phyloP scores from a whole-genome alignment of 2,329 filamentous ascomycete genomes.

The Chaetothyriales sp. region DNA sequence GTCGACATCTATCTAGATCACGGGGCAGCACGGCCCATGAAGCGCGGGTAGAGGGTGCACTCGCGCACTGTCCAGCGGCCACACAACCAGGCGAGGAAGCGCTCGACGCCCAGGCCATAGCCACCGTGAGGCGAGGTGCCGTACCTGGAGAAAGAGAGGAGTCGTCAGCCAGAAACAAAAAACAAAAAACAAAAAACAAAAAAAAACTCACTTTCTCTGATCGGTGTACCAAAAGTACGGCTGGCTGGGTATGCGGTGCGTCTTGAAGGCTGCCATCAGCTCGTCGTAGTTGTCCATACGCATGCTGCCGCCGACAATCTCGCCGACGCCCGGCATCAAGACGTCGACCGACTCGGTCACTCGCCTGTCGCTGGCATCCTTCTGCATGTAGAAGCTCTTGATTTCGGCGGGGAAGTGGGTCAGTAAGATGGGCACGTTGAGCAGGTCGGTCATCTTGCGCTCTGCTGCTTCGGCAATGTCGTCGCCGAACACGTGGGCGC shows the following conservation, averaged over 20 bases:
- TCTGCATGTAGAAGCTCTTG: slow-evolving; percentile 99
- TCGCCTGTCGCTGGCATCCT: slow-evolving; percentile 60
- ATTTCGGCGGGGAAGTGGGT: slow-evolving; percentile 96
- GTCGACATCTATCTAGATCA: slow-evolving; percentile 16
- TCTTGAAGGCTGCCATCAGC: slow-evolving; percentile 74
- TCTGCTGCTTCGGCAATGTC: slow-evolving; percentile 97
- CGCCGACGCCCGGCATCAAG: slow-evolving; percentile 83
- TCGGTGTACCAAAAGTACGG: slow-evolving; percentile 99
- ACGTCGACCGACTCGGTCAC: slow-evolving; percentile 89
- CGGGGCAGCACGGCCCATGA: slow-evolving; percentile 38
- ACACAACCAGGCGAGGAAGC: slow-evolving; percentile 57
- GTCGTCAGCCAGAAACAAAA: slow-evolving; percentile 1
- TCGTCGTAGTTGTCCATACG: slow-evolving; percentile 87
- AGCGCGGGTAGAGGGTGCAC: slow-evolving; percentile 38
- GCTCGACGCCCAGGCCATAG: slow-evolving; percentile 83
- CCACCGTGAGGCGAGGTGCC: slow-evolving; percentile 85
- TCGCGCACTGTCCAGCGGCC: slow-evolving; percentile 53
- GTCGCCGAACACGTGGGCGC: slow-evolving; percentile 83
- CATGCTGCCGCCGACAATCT: slow-evolving; percentile 95
- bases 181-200: slow-evolving; percentile 2
- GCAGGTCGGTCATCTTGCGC: slow-evolving; percentile 90
- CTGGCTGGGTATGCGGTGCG: slow-evolving; percentile 68
- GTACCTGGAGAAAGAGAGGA: slow-evolving; percentile 43
- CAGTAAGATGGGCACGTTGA: slow-evolving; percentile 88
- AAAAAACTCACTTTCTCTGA: slow-evolving; percentile 66